phyloP scores from a whole-genome alignment of 2,329 filamentous ascomycete genomes.

The Pseudogymnoascus sp. region DNA sequence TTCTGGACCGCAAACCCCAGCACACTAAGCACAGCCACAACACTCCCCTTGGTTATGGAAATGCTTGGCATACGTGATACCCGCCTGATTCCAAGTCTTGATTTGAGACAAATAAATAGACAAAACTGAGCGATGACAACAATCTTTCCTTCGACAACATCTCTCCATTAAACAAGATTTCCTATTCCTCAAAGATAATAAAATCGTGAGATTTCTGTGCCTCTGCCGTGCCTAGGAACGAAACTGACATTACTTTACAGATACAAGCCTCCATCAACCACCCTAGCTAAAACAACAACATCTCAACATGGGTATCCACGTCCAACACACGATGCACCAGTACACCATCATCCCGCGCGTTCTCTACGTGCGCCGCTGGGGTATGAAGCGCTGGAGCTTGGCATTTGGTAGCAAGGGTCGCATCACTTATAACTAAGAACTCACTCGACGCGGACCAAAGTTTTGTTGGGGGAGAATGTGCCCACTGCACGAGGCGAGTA shows the following conservation, averaged over 20 bases:
- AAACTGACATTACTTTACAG: background rate
- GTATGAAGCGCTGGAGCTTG: slow-evolving; percentile 16
- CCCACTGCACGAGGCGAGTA: background rate
- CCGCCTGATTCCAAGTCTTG: background rate
- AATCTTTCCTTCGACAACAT: background rate
- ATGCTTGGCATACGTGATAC: slow-evolving; percentile 1
- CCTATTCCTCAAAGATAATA: background rate
- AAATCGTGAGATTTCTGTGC: background rate
- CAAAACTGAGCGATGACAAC: background rate
- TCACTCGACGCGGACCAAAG: background rate
- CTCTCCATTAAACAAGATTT: background rate
- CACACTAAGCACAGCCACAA: background rate
- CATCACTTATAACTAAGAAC: slow-evolving; percentile 10
- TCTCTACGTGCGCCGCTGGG: slow-evolving; percentile 18
- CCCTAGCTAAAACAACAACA: background rate
- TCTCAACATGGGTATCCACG: slow-evolving; percentile 9
- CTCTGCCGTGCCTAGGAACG: background rate
- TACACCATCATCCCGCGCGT: slow-evolving; percentile 18
- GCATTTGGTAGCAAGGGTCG: slow-evolving; percentile 14
- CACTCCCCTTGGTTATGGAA: background rate
- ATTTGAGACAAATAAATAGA: background rate
- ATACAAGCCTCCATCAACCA: background rate
- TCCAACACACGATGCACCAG: slow-evolving; percentile 16
- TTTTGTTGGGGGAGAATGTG: background rate
- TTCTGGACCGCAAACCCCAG: background rate